Evolutionary conservation across 139 green algal genomes (phyloP), one percentile per base, ranked within the genome.

Genomic region (Chlorella ohadii): DNA sequence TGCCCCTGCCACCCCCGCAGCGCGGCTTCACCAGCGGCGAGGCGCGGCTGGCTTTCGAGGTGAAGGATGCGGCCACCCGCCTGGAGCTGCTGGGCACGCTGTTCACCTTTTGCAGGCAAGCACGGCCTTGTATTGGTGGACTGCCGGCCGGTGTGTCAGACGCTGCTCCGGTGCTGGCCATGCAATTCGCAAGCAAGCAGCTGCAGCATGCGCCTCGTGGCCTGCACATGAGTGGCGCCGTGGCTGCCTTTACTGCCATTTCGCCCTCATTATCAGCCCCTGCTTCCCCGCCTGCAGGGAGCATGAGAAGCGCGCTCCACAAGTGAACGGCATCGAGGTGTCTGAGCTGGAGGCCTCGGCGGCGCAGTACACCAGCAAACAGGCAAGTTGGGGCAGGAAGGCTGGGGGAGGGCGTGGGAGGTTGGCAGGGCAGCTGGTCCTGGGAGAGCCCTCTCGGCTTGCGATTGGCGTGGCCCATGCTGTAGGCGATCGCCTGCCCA

Each of bases 91-190:
- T 92, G 27, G 85, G 85, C 63, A 75, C 81, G 31, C 68, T 92
- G 20, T 92, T 89, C 73, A 65, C 81, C 3, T 92, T 92, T 66
- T 87, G 82, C 84, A 89, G 65, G 84, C 79, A 39, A 72, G 65
- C n/a, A n/a, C n/a, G n/a, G n/a, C n/a, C n/a, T n/a, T n/a, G n/a
- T n/a, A n/a, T n/a, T n/a, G n/a, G n/a, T n/a, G n/a, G n/a, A n/a
- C n/a, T n/a, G n/a, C n/a, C n/a, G n/a, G n/a, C n/a, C n/a, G n/a
- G n/a, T n/a, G n/a, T n/a, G n/a, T n/a, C n/a, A n/a, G n/a, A n/a
- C n/a, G n/a, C n/a, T 66, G 17, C 39, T 28, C 61, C 4, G 20
- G 25, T 22, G 63, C 51, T 65, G 56, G 47, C 20, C 39, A 59
- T n/a, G n/a, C n/a, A n/a, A n/a, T n/a, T n/a, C n/a, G n/a, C n/a